Conservation (phyloP, 129 eudicot genomes). For the Artemisia annua region DNA sequence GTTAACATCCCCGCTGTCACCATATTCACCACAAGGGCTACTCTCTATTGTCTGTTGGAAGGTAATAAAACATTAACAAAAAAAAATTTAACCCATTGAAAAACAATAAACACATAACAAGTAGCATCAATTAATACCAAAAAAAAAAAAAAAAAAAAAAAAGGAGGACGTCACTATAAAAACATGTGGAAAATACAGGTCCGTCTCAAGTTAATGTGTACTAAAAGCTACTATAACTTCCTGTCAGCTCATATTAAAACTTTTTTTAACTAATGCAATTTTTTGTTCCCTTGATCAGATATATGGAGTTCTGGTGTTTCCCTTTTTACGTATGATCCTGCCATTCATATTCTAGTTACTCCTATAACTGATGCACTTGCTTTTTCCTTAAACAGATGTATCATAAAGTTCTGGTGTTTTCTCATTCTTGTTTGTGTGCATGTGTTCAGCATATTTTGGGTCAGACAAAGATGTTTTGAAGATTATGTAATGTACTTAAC, state of each 20-base stretch:
- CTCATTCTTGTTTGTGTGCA: not conserved
- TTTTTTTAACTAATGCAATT: not conserved
- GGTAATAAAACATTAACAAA: slow-evolving; percentile 16
- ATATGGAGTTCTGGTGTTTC: no score
- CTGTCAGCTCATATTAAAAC: not conserved
- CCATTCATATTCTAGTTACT: not conserved
- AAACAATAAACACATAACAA: not conserved
- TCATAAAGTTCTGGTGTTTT: not conserved
- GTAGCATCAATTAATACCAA: no score
- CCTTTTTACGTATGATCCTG: no score
- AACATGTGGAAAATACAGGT: not conserved
- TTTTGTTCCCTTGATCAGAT: not conserved
- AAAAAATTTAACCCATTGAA: slow-evolving; percentile 5
- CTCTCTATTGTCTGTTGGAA: slow-evolving; percentile 86
- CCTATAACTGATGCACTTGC: not conserved
- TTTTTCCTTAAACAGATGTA: not conserved
- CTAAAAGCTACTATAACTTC: slow-evolving; percentile 1
- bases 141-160: no score
- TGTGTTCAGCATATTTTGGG: slow-evolving; percentile 1
- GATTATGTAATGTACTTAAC: no score
- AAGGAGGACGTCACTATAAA: no score
- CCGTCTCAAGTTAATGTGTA: not conserved
- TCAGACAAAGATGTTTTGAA: slow-evolving; percentile 1
- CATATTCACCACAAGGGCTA: slow-evolving; percentile 86
- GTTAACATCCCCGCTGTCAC: slow-evolving; percentile 84